phyloP scores from a whole-genome alignment of 2,329 filamentous ascomycete genomes.

The Gnomoniopsis smithogilvyi region DNA sequence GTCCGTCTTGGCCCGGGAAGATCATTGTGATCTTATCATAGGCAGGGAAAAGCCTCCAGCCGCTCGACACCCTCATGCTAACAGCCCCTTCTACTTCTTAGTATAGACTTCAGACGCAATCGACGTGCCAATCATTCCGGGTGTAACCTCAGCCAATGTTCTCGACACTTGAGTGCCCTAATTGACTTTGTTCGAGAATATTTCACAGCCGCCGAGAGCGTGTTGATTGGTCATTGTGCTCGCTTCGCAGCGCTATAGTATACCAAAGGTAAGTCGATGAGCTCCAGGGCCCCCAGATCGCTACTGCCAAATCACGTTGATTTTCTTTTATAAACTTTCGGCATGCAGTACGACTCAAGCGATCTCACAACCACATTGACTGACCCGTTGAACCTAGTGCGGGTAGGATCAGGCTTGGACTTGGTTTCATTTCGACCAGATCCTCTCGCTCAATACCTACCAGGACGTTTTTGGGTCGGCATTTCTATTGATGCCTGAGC shows the following conservation, averaged over 20 bases:
- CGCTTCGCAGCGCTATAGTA: neutral
- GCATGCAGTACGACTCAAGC: neutral
- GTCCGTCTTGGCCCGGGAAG: neutral
- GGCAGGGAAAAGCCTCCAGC: neutral
- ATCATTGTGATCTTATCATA: neutral
- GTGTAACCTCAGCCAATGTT: neutral
- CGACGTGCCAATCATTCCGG: constrained; percentile 1
- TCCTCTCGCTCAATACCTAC: neutral
- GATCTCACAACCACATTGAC: neutral
- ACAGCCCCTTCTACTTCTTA: neutral
- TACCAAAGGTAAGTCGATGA: neutral
- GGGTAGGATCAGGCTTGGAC: neutral
- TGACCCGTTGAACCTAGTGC: neutral
- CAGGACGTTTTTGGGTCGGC: neutral
- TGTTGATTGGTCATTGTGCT: neutral
- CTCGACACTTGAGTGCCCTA: neutral
- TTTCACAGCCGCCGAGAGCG: neutral
- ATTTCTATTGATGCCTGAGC: neutral
- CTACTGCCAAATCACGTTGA: neutral
- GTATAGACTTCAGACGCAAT: neutral
- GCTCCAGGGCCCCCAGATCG: neutral
- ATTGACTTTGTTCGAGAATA: neutral
- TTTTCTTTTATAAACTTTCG: neutral
- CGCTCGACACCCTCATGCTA: neutral
- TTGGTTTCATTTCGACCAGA: neutral